A percentile compares a stretch with the other conserved stretches of the same genome.
Evolutionary conservation across 2,329 filamentous ascomycete species (phyloP).

Genomic region (Furcasterigmium furcatum): DNA sequence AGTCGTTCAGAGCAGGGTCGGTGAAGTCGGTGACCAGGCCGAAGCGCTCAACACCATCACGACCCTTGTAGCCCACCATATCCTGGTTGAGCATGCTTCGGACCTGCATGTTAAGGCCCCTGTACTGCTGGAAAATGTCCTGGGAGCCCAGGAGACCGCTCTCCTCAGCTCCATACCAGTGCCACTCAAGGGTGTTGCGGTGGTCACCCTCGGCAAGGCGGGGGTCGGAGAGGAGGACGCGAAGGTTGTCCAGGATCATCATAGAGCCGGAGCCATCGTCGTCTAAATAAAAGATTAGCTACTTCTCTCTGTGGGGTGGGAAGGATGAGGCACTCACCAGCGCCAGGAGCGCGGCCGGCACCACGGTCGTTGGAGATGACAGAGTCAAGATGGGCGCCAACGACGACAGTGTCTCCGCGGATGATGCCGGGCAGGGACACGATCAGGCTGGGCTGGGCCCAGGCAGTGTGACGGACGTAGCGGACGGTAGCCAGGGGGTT

Average conservation of each 20-base stretch:
- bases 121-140: slow-evolving; percentile 35
- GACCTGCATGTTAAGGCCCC: slow-evolving; percentile 24
- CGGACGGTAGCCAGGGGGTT: slow-evolving; percentile 58
- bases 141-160: slow-evolving; percentile 75
- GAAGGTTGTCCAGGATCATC: slow-evolving; percentile 75
- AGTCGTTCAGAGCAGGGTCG: slow-evolving; percentile 28
- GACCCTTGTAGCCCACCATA: slow-evolving; percentile 35
- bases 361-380: slow-evolving; percentile 74
- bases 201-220: slow-evolving; percentile 60
- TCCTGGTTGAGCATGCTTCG: slow-evolving; percentile 41
- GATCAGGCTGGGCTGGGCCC: slow-evolving; percentile 75
- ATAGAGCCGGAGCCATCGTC: slow-evolving; percentile 77
- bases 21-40: slow-evolving; percentile 38
- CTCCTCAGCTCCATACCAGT: slow-evolving; percentile 84
- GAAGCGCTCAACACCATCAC: slow-evolving; percentile 23
- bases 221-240: slow-evolving; percentile 64
- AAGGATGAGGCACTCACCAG: slow-evolving; percentile 15
- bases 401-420: slow-evolving; percentile 65
- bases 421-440: slow-evolving; percentile 73
- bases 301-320: no score
- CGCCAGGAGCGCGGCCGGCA: slow-evolving; percentile 69
- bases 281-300: slow-evolving; percentile 37
- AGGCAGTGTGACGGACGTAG: slow-evolving; percentile 62
- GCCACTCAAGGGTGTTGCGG: slow-evolving; percentile 76
- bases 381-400: slow-evolving; percentile 78